Evolutionary conservation across 768 basidiomycete genomes (phyloP).

Genomic region (Pleurotus citrinopileatus): DNA sequence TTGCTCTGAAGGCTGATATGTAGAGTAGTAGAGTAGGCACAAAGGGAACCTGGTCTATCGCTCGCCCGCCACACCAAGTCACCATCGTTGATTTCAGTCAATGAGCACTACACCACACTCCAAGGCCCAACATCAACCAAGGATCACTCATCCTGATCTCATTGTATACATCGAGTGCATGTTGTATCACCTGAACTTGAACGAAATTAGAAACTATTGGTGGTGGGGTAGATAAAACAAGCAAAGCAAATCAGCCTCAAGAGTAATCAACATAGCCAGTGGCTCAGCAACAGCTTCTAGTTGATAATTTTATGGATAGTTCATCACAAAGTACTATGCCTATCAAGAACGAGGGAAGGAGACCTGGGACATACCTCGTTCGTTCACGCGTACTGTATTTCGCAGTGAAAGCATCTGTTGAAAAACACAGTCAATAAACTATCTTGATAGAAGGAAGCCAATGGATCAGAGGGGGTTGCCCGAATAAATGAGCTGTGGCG

Average conservation of each 20-base stretch:
- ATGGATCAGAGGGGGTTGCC: constrained; percentile 77
- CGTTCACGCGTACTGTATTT: neutral
- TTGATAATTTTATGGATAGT: constrained; percentile 56
- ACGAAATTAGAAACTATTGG: neutral
- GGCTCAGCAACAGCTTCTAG: constrained; percentile 90
- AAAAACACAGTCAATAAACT: neutral
- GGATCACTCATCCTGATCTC: no score
- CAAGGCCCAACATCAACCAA: no score
- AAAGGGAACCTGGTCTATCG: no score
- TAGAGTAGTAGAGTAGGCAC: no score
- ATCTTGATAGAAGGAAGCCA: constrained; percentile 1
- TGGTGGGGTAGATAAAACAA: neutral
- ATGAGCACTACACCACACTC: no score
- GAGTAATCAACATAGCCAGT: constrained; percentile 55
- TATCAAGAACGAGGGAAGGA: neutral
- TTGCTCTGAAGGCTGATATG: no score
- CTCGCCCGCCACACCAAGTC: no score
- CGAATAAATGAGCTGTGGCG: constrained; percentile 86
- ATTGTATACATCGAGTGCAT: no score
- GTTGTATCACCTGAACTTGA: neutral
- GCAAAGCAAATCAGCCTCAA: constrained; percentile 28
- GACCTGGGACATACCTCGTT: neutral
- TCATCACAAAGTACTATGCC: constrained; percentile 39
- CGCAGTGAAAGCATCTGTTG: neutral
- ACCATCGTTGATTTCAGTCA: no score